Evolutionary conservation across 768 basidiomycete genomes (phyloP).

Genomic region (Tephrocybe sp.): DNA sequence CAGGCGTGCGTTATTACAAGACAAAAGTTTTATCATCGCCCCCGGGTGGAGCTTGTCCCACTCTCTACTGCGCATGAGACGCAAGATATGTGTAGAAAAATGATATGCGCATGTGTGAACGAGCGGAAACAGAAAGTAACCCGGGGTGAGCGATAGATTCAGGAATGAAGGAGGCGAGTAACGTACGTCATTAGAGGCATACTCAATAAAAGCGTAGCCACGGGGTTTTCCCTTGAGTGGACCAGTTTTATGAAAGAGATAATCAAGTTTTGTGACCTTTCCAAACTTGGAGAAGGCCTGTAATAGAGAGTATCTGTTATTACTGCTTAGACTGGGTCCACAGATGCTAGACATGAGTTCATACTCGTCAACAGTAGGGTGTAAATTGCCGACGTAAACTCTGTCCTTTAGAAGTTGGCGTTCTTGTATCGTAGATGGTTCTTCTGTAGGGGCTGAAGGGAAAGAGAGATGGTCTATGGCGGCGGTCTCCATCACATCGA

Average conservation of each 20-base stretch:
- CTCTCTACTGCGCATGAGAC: conserved; percentile 9
- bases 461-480: conserved; percentile 20
- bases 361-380: conserved; percentile 85
- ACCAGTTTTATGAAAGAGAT: conserved; percentile 92
- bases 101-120: conserved; percentile 2
- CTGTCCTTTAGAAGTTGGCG: conserved; percentile 59
- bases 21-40: conserved; percentile 3
- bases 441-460: conserved; percentile 20
- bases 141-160: conserved; percentile 44
- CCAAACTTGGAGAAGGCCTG: conserved; percentile 92
- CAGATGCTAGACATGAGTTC: conserved; percentile 12
- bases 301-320: conserved; percentile 74
- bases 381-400: conserved; percentile 88
- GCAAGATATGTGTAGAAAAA: background rate
- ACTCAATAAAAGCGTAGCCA: conserved; percentile 95
- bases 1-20: background rate
- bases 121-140: conserved; percentile 25
- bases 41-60: conserved; percentile 18
- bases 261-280: conserved; percentile 90
- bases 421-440: conserved; percentile 20
- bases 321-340: too few relatives aligned
- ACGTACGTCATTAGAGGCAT: conserved; percentile 75
- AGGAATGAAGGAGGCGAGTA: conserved; percentile 10
- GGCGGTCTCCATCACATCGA: conserved; percentile 2
- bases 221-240: conserved; percentile 87